Evolutionary conservation across 2,329 filamentous ascomycete species (phyloP).

Genomic region (Penicillium palitans): DNA sequence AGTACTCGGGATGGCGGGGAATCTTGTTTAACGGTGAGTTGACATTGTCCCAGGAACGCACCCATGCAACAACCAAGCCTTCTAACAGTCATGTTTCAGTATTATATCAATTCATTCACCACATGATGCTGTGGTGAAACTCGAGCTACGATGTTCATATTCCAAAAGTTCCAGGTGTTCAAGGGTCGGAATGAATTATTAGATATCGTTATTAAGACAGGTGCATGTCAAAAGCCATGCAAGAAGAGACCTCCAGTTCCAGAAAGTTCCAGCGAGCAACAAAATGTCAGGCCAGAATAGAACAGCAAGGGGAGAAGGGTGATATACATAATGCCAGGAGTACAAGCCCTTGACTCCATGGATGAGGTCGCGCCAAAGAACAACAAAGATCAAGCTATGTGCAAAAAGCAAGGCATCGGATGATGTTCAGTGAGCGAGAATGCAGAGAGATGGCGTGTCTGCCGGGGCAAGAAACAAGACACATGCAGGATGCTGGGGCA

Average conservation of each 20-base stretch:
- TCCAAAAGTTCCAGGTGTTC: background rate
- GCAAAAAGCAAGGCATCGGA: constrained; percentile 18
- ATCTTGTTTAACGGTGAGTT: constrained; percentile 48
- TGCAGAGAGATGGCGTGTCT: constrained; percentile 17
- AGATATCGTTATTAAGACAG: constrained; percentile 26
- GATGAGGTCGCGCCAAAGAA: constrained; percentile 20
- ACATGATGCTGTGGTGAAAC: constrained; percentile 21
- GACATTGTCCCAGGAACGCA: background rate
- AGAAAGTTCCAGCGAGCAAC: background rate
- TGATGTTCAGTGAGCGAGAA: constrained; percentile 20
- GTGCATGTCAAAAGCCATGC: constrained; percentile 12
- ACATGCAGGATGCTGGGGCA: constrained; percentile 26
- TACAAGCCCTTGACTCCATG: constrained; percentile 18
- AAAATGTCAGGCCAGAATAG: background rate
- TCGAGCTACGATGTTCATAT: background rate
- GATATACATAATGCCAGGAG: constrained; percentile 30
- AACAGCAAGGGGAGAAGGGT: constrained; percentile 1
- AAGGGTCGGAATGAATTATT: constrained; percentile 13
- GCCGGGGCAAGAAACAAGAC: constrained; percentile 11
- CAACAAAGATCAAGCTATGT: constrained; percentile 27
- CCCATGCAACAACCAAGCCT: background rate
- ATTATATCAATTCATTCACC: constrained; percentile 49
- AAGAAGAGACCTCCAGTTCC: constrained; percentile 11
- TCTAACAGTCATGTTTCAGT: constrained; percentile 29
- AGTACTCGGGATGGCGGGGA: constrained; percentile 45